A percentile compares a stretch with the other conserved stretches of the same genome.
phyloP scores from a whole-genome alignment of 345 rosid species.

The Citrus medica region DNA sequence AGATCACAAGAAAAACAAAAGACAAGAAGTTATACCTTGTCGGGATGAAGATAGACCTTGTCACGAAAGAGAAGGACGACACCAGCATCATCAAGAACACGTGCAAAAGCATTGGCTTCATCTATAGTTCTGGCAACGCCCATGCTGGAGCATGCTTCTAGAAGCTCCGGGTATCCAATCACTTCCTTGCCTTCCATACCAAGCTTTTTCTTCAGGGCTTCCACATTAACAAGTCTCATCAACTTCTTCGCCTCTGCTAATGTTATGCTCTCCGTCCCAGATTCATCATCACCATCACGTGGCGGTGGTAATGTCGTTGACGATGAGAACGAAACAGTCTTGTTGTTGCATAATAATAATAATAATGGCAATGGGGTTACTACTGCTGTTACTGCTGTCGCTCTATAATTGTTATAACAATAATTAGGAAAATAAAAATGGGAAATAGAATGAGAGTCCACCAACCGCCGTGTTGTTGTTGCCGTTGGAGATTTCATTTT shows the following conservation, averaged over 20 bases:
- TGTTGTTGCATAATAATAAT: background rate
- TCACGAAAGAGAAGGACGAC: slow-evolving; percentile 81
- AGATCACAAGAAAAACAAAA: background rate
- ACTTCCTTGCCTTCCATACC: slow-evolving; percentile 67
- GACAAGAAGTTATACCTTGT: slow-evolving; percentile 48
- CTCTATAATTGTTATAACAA: background rate
- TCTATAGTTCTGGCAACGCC: slow-evolving; percentile 72
- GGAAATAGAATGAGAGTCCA: background rate
- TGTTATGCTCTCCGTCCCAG: slow-evolving; percentile 31
- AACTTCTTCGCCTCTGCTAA: slow-evolving; percentile 66
- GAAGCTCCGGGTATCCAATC: slow-evolving; percentile 49
- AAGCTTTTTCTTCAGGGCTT: slow-evolving; percentile 62
- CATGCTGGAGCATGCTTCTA: slow-evolving; percentile 57
- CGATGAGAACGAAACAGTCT: slow-evolving; percentile 4
- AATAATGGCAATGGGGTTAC: background rate
- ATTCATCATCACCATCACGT: background rate
- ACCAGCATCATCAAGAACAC: slow-evolving; percentile 85
- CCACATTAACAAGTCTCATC: slow-evolving; percentile 85
- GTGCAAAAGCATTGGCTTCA: slow-evolving; percentile 77
- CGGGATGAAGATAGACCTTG: slow-evolving; percentile 82
- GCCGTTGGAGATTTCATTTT: background rate
- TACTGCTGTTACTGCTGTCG: background rate
- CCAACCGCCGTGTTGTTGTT: no score
- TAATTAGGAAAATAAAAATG: background rate
- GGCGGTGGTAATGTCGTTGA: background rate